Evolutionary conservation across 352 stramenopile species (phyloP).

Genomic region (Pythium sp.): DNA sequence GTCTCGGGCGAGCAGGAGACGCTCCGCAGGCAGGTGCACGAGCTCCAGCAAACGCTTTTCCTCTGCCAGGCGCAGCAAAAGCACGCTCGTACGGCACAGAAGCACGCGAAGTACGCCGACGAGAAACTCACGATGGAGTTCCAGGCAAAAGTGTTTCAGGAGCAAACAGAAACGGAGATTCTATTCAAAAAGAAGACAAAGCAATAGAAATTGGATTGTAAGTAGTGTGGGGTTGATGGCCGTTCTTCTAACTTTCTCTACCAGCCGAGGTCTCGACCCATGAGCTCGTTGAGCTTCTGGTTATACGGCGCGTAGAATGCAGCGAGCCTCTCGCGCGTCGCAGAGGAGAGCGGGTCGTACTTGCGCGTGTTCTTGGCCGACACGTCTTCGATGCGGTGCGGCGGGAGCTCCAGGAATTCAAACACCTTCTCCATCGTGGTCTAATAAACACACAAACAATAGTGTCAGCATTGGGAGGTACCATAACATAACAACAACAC

Average conservation of each 20-base stretch:
- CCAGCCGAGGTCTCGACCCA: slow-evolving; percentile 65
- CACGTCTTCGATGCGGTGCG: slow-evolving; percentile 75
- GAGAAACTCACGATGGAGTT: slow-evolving; percentile 34
- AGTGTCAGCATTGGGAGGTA: slow-evolving; percentile 14
- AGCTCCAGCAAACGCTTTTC: slow-evolving; percentile 71
- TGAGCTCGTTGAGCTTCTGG: slow-evolving; percentile 59
- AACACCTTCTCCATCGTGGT: slow-evolving; percentile 82
- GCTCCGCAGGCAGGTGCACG: slow-evolving; percentile 50
- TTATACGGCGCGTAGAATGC: slow-evolving; percentile 87
- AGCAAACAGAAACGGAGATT: slow-evolving; percentile 67
- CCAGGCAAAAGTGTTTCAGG: slow-evolving; percentile 36
- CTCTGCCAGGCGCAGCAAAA: slow-evolving; percentile 53
- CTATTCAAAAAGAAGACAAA: slow-evolving; percentile 42
- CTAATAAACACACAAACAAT: slow-evolving; percentile 24
- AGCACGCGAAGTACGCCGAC: slow-evolving; percentile 27
- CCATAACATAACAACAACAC: not conserved
- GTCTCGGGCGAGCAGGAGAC: slow-evolving; percentile 41
- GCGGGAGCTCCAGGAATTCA: slow-evolving; percentile 79
- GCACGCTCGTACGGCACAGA: slow-evolving; percentile 42
- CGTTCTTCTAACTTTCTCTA: slow-evolving; percentile 17
- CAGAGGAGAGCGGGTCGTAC: slow-evolving; percentile 70
- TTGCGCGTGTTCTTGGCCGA: slow-evolving; percentile 87
- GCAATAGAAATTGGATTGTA: not conserved
- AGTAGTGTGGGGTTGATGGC: not conserved
- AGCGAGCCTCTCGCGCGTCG: slow-evolving; percentile 52